phyloP scores from a whole-genome alignment of 1,284 basidiomycete species.

The Rhodotorula sp. region DNA sequence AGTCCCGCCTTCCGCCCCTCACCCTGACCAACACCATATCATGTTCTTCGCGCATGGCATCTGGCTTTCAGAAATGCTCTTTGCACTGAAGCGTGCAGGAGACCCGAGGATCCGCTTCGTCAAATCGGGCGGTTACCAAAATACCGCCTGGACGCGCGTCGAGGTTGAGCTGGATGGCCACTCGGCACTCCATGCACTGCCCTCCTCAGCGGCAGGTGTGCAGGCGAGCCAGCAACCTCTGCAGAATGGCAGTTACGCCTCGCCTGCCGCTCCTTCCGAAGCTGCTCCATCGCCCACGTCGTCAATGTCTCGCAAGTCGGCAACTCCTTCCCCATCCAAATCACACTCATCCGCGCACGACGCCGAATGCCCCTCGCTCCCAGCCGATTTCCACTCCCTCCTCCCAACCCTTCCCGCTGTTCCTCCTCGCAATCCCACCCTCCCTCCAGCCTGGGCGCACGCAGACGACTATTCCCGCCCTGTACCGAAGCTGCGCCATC shows the following conservation, averaged over 20 bases:
- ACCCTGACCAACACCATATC: slow-evolving; percentile 55
- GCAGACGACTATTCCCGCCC: neutral
- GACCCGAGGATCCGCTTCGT: slow-evolving; percentile 49
- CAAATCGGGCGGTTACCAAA: slow-evolving; percentile 51
- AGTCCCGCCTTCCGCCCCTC: slow-evolving; percentile 14
- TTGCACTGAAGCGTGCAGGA: slow-evolving; percentile 44
- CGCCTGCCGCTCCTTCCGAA: slow-evolving; percentile 26
- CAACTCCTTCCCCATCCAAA: neutral
- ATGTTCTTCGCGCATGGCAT: slow-evolving; percentile 78
- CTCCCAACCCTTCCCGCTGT: slow-evolving; percentile 45
- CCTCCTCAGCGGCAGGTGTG: neutral
- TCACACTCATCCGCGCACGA: neutral
- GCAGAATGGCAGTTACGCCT: neutral
- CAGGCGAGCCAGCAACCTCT: neutral
- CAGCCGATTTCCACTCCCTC: slow-evolving; percentile 11
- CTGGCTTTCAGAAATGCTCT: slow-evolving; percentile 62
- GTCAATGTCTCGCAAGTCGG: neutral
- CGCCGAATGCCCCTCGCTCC: slow-evolving; percentile 16
- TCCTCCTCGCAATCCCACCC: slow-evolving; percentile 37
- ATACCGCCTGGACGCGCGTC: slow-evolving; percentile 55
- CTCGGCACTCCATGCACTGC: neutral
- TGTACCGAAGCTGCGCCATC: slow-evolving; percentile 44
- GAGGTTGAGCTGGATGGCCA: slow-evolving; percentile 46
- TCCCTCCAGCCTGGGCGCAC: slow-evolving; percentile 12
- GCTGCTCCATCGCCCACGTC: neutral